A percentile compares a stretch with the other conserved stretches of the same genome.
phyloP scores from a whole-genome alignment of 2,329 filamentous ascomycete genomes.

The Pseudocercospora fuligena region DNA sequence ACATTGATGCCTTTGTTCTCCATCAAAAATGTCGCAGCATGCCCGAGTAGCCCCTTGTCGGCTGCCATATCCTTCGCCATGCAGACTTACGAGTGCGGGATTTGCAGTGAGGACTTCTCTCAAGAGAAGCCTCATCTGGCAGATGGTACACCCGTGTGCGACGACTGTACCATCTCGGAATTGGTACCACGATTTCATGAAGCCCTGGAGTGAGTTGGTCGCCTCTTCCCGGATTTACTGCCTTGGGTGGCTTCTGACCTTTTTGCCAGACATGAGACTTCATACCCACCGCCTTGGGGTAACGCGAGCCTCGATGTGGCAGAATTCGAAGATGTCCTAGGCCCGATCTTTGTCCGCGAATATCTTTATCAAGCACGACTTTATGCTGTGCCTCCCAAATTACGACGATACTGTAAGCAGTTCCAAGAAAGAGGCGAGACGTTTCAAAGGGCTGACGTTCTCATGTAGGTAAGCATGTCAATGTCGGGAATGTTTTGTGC shows the following conservation, averaged over 20 bases:
- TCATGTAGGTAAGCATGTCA: neutral
- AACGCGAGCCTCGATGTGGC: slow-evolving; percentile 1
- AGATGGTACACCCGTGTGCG: neutral
- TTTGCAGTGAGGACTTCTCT: neutral
- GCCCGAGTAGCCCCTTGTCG: no score
- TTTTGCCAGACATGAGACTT: neutral
- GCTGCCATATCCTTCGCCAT: neutral
- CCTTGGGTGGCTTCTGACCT: neutral
- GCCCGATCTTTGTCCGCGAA: neutral
- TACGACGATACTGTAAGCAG: slow-evolving; percentile 4
- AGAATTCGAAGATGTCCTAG: slow-evolving; percentile 7
- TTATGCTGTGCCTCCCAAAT: neutral
- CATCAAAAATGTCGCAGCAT: no score
- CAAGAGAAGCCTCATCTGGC: neutral
- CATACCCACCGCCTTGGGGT: slow-evolving; percentile 8
- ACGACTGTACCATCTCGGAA: neutral
- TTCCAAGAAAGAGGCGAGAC: no score
- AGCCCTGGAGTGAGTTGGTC: neutral
- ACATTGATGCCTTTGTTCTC: no score
- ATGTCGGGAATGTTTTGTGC: neutral
- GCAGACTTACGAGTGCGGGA: neutral
- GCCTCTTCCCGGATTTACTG: neutral
- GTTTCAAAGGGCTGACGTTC: neutral
- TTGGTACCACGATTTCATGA: neutral
- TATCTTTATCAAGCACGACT: neutral